These are phyloP conservation scores for Rosa rugosa DNA, from an alignment of 306 rosid species.

Conservation along the genomic window DNA sequence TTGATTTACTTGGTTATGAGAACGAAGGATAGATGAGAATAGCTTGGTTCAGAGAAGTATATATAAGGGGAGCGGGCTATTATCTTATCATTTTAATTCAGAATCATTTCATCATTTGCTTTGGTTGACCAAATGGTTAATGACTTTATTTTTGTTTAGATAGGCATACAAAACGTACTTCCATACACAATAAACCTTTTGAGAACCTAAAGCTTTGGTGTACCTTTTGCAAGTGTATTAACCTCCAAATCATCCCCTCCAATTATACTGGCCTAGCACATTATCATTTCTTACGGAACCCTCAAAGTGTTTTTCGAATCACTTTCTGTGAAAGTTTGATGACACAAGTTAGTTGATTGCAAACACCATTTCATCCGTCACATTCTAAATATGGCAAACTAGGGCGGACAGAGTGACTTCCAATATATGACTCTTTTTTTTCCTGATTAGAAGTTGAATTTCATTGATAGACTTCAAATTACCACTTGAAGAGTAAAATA, in stretches of 20 bases:
- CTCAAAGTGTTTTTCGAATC: neutral
- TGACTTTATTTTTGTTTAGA: neutral
- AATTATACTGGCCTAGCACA: neutral
- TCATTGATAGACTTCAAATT: no score
- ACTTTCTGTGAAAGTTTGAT: neutral
- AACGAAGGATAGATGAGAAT: neutral
- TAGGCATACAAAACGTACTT: neutral
- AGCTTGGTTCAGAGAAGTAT: neutral
- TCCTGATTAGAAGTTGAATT: no score
- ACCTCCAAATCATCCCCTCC: neutral
- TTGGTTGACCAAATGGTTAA: neutral
- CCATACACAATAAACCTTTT: neutral
- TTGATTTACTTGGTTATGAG: neutral
- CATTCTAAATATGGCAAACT: neutral
- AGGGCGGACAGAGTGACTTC: neutral
- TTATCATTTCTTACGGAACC: neutral
- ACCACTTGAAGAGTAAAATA: no score
- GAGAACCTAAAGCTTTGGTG: neutral
- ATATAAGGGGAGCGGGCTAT: neutral
- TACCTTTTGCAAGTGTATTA: neutral
- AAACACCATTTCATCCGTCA: neutral
- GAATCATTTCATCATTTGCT: neutral
- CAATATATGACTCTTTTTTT: neutral
- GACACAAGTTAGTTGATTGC: neutral
- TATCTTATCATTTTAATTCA: neutral